A percentile compares a stretch with the other conserved stretches of the same genome.
Conservation (phyloP, 192 early-diverging fungal species). For the Backusella sp. region DNA sequence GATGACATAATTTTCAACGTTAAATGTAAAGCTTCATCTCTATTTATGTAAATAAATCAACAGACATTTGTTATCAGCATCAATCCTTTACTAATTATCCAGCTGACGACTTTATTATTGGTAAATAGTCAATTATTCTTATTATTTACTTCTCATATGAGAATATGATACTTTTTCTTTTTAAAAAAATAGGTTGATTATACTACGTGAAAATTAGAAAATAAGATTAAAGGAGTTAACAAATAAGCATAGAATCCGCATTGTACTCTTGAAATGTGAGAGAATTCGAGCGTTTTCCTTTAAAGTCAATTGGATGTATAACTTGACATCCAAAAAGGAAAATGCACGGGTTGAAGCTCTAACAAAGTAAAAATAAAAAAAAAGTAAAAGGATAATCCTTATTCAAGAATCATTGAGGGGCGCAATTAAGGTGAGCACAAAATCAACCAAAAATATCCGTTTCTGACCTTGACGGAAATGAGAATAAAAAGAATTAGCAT, state of each 20-base stretch:
- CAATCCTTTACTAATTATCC: background rate
- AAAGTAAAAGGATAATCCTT: background rate
- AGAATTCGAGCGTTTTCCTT: background rate
- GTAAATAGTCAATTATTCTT: background rate
- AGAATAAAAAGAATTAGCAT: background rate
- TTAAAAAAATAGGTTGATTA: background rate
- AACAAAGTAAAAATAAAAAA: background rate
- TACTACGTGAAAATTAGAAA: background rate
- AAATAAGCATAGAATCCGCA: background rate
- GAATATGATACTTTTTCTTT: background rate
- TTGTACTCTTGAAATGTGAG: background rate
- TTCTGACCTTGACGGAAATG: background rate
- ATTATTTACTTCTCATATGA: background rate
- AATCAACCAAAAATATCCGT: background rate
- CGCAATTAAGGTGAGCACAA: background rate
- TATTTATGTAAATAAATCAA: background rate
- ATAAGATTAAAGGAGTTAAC: background rate
- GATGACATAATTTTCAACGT: background rate
- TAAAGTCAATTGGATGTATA: background rate
- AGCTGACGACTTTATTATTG: background rate
- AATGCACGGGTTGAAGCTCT: background rate
- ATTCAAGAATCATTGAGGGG: background rate
- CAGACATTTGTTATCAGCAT: background rate
- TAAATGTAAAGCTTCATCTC: background rate
- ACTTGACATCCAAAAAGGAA: background rate